A percentile compares a stretch with the other conserved stretches of the same genome.
phyloP scores from a whole-genome alignment of 495 filamentous ascomycete genomes.

The Aspergillus affinis region DNA sequence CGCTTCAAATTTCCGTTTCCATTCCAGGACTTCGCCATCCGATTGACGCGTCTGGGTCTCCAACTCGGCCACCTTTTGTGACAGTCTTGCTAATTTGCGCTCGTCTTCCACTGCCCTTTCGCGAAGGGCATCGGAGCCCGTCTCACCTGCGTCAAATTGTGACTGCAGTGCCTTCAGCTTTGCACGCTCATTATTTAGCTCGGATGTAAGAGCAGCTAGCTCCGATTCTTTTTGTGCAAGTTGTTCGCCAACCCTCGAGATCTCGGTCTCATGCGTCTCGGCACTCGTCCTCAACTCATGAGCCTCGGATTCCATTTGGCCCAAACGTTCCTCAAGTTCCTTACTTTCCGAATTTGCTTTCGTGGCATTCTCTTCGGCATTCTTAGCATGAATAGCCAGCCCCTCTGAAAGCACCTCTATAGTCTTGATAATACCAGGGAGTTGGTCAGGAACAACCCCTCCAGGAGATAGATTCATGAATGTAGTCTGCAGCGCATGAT shows the following conservation, averaged over 20 bases:
- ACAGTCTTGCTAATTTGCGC: constrained; percentile 55
- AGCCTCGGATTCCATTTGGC: constrained; percentile 39
- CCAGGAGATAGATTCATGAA: constrained; percentile 61
- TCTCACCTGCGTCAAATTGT: constrained; percentile 75
- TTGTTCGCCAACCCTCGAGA: constrained; percentile 38
- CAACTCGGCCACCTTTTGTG: constrained; percentile 64
- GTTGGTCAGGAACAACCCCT: constrained; percentile 55
- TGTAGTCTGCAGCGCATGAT: constrained; percentile 58
- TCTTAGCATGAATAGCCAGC: constrained; percentile 46
- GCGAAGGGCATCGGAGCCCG: constrained; percentile 71
- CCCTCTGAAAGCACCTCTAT: constrained; percentile 63
- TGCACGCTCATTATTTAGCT: constrained; percentile 64
- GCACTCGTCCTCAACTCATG: constrained; percentile 47
- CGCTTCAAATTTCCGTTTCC: constrained; percentile 55
- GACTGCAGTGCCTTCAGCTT: constrained; percentile 64
- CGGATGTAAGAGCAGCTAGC: constrained; percentile 54
- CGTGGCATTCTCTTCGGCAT: constrained; percentile 38
- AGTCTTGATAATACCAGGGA: constrained; percentile 58
- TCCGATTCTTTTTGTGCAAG: constrained; percentile 58
- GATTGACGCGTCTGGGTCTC: constrained; percentile 64
- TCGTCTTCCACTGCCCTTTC: constrained; percentile 71
- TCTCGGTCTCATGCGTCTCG: constrained; percentile 38
- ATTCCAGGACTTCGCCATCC: constrained; percentile 64
- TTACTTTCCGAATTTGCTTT: constrained; percentile 42
- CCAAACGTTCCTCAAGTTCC: constrained; percentile 50